phyloP scores from a whole-genome alignment of 2,329 filamentous ascomycete species.

The Furcasterigmium furcatum region DNA sequence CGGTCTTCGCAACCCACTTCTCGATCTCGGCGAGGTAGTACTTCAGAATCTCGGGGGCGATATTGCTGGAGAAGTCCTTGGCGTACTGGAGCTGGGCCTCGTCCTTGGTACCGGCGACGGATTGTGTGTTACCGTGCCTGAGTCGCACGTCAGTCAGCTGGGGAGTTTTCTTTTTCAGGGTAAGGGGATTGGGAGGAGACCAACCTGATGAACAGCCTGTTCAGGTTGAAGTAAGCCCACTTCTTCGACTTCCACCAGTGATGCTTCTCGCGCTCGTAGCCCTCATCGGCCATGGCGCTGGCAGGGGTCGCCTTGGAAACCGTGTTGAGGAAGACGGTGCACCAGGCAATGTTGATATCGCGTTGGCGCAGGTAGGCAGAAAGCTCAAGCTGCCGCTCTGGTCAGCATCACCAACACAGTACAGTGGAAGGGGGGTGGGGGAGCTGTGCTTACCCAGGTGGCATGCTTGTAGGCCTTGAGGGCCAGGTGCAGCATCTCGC shows the following conservation, averaged over 20 bases:
- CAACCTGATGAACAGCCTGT: constrained; percentile 88
- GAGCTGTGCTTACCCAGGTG: constrained; percentile 67
- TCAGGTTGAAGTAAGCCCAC: constrained; percentile 97
- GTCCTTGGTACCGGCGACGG: constrained; percentile 68
- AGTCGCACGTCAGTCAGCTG: constrained; percentile 17
- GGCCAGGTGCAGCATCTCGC: constrained; percentile 92
- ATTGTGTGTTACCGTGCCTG: constrained; percentile 75
- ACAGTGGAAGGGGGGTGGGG: neutral
- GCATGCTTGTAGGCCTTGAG: constrained; percentile 98
- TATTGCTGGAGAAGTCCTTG: constrained; percentile 85
- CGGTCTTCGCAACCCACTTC: constrained; percentile 92
- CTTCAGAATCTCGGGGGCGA: constrained; percentile 94
- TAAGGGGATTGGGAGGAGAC: too few species aligned
- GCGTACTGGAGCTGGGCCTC: constrained; percentile 79
- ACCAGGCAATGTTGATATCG: constrained; percentile 88
- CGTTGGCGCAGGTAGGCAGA: constrained; percentile 74
- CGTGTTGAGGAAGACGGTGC: constrained; percentile 87
- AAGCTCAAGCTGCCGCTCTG: constrained; percentile 91
- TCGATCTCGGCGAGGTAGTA: constrained; percentile 93
- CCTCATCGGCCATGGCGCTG: constrained; percentile 71
- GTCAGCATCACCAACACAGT: too few species aligned
- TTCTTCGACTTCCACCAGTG: constrained; percentile 99
- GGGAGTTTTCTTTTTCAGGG: too few species aligned
- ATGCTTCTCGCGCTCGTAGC: constrained; percentile 84
- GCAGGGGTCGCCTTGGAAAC: constrained; percentile 82